Percentiles rank a stretch among this genome's conserved stretches.
Conservation (phyloP, 768 basidiomycete genomes). For the Pulveroboletus sp. region DNA sequence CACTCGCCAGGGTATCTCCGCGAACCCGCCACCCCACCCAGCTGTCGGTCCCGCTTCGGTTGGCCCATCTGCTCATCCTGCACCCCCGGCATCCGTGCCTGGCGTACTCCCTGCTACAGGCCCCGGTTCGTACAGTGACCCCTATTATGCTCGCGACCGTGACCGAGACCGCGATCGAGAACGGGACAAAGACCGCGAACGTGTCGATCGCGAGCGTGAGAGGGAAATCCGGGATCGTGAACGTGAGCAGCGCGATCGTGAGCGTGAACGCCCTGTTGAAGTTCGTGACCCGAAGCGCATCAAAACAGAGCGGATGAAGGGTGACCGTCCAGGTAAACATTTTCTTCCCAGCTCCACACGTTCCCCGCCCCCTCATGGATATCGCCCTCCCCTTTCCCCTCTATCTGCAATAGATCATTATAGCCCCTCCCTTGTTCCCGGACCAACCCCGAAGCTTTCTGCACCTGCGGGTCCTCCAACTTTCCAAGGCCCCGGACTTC, state of each 20-base stretch:
- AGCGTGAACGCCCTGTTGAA: constrained; percentile 44
- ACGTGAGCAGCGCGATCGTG: constrained; percentile 39
- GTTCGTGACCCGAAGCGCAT: constrained; percentile 56
- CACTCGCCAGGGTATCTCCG: constrained; percentile 37
- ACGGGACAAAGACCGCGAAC: constrained; percentile 39
- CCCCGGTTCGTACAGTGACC: constrained; percentile 33
- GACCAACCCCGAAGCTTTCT: constrained; percentile 36
- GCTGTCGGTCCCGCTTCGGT: constrained; percentile 31
- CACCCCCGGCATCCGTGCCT: constrained; percentile 29
- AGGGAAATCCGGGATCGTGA: constrained; percentile 35
- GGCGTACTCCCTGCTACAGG: constrained; percentile 26
- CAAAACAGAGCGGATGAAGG: constrained; percentile 49
- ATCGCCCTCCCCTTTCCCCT: constrained; percentile 23
- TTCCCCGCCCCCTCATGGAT: constrained; percentile 33
- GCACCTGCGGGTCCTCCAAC: constrained; percentile 26
- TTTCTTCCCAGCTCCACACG: constrained; percentile 19
- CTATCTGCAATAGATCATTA: constrained; percentile 31
- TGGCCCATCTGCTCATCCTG: constrained; percentile 32
- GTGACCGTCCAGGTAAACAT: constrained; percentile 40
- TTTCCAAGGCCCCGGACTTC: constrained; percentile 35
- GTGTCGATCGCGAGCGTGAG: constrained; percentile 34
- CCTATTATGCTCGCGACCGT: constrained; percentile 37
- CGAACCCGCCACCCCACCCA: constrained; percentile 34
- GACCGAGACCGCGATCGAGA: constrained; percentile 38
- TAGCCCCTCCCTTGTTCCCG: constrained; percentile 35